A percentile compares a stretch with the other conserved stretches of the same genome.
phyloP scores from a whole-genome alignment of 2,329 filamentous ascomycete species.

The Atkinsonella hypoxylon region DNA sequence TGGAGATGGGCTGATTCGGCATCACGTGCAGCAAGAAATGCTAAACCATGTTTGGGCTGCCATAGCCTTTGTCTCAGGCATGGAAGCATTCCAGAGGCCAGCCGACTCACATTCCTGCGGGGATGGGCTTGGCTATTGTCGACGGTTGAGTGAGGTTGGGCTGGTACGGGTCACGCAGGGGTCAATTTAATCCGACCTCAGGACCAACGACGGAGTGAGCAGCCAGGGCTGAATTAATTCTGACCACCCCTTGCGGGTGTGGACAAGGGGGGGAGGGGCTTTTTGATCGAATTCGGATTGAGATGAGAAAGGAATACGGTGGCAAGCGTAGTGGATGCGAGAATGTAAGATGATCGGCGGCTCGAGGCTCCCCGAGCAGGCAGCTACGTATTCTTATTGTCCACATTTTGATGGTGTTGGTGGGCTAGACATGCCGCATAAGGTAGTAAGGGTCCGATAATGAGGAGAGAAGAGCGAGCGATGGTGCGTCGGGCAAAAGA shows the following conservation, averaged over 20 bases:
- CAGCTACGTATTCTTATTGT: background rate
- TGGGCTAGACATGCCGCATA: background rate
- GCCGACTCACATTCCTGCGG: conserved; percentile 17
- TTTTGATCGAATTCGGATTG: conserved; percentile 1
- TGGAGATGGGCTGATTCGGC: conserved; percentile 6
- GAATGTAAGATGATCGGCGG: background rate
- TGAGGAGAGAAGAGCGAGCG: background rate
- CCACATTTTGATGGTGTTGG: background rate
- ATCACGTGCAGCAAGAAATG: conserved; percentile 15
- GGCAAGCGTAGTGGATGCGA: conserved; percentile 4
- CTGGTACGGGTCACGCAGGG: no score
- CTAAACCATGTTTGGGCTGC: conserved; percentile 14
- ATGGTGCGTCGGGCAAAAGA: background rate
- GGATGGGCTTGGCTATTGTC: conserved; percentile 19
- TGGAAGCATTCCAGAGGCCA: conserved; percentile 21
- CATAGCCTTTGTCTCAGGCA: conserved; percentile 26
- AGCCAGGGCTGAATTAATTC: no score
- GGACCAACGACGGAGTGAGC: no score
- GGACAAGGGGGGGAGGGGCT: background rate
- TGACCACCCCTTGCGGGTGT: no score
- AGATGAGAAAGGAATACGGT: conserved; percentile 5
- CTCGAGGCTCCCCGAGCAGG: background rate
- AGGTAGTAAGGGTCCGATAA: background rate
- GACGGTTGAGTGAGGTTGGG: conserved; percentile 20
- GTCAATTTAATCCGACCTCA: no score